Evolutionary conservation across 108 stramenopile species (phyloP).

Genomic region (Pseudonitzschia pungens): DNA sequence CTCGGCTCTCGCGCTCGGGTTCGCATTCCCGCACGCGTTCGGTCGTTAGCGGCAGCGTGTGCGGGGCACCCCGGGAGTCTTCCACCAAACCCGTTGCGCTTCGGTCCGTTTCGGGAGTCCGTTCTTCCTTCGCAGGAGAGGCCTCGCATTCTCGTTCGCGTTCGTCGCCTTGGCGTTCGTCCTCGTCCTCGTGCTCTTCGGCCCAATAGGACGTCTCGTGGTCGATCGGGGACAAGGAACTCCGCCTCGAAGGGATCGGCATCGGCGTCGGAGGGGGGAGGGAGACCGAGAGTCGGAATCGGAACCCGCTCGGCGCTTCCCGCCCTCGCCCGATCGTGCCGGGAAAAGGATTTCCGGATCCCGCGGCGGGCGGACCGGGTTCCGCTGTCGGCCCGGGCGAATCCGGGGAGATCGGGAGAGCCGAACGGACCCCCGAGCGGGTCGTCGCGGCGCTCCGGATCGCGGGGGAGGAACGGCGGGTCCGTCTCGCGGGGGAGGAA

Average conservation of each 20-base stretch:
- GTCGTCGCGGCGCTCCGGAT: background rate
- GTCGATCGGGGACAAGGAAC: constrained; percentile 3
- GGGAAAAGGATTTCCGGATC: constrained; percentile 2
- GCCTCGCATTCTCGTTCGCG: no score
- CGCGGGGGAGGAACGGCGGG: background rate
- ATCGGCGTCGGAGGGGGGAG: background rate
- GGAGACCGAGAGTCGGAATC: background rate
- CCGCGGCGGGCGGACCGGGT: background rate
- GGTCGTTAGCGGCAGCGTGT: background rate
- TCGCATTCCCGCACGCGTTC: background rate
- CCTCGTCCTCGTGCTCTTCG: no score
- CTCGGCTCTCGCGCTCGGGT: background rate
- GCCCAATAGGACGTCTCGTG: constrained; percentile 8
- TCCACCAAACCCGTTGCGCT: background rate
- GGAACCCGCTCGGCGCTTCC: background rate
- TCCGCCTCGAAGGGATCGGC: constrained; percentile 1
- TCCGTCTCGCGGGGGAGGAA: background rate
- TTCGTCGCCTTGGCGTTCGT: no score
- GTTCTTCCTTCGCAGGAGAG: background rate
- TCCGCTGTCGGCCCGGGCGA: constrained; percentile 5
- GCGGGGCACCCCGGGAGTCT: constrained; percentile 3
- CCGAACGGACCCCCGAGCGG: background rate
- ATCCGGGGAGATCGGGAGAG: background rate
- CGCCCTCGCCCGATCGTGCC: background rate
- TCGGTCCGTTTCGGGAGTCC: no score